Conservation (phyloP, 2,329 filamentous ascomycete genomes). For the Pestalotiopsis sp. region DNA sequence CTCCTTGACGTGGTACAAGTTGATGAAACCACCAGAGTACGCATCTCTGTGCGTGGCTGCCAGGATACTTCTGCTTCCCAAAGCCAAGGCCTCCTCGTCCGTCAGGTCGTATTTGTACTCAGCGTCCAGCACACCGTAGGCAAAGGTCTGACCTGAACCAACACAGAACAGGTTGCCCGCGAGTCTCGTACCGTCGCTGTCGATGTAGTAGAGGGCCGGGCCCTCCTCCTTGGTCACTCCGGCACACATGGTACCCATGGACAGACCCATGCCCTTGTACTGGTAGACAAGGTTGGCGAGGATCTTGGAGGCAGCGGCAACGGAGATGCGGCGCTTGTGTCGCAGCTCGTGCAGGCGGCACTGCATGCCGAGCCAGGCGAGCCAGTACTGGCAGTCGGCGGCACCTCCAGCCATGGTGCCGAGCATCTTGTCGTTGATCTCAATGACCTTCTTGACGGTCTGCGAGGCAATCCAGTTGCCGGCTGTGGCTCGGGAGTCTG, state of each 20-base stretch:
- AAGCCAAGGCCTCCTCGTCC: slow-evolving; percentile 85
- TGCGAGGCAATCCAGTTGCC: slow-evolving; percentile 99
- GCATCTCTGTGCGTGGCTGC: slow-evolving; percentile 96
- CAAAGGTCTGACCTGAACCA: slow-evolving; percentile 96
- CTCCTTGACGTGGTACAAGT: slow-evolving; percentile 99
- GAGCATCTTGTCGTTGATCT: slow-evolving; percentile 92
- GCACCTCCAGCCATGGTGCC: slow-evolving; percentile 99
- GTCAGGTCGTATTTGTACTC: slow-evolving; percentile 90
- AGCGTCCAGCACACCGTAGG: slow-evolving; percentile 95
- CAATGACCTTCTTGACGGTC: slow-evolving; percentile 99
- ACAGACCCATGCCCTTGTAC: slow-evolving; percentile 98
- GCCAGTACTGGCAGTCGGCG: slow-evolving; percentile 99
- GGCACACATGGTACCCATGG: slow-evolving; percentile 99
- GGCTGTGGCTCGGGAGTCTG: slow-evolving; percentile 94
- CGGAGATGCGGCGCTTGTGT: slow-evolving; percentile 97
- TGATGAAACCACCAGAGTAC: slow-evolving; percentile 98
- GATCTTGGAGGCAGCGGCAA: slow-evolving; percentile 96
- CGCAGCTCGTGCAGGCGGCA: slow-evolving; percentile 98
- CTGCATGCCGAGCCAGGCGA: slow-evolving; percentile 98
- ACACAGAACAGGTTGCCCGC: slow-evolving; percentile 97
- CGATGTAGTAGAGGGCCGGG: slow-evolving; percentile 98
- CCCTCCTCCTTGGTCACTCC: slow-evolving; percentile 95
- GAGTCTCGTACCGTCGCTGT: slow-evolving; percentile 92
- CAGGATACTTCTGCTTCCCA: slow-evolving; percentile 89
- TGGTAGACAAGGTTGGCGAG: slow-evolving; percentile 97